Conservation (phyloP, 2,329 filamentous ascomycete genomes). For the Xylariaceae sp. region DNA sequence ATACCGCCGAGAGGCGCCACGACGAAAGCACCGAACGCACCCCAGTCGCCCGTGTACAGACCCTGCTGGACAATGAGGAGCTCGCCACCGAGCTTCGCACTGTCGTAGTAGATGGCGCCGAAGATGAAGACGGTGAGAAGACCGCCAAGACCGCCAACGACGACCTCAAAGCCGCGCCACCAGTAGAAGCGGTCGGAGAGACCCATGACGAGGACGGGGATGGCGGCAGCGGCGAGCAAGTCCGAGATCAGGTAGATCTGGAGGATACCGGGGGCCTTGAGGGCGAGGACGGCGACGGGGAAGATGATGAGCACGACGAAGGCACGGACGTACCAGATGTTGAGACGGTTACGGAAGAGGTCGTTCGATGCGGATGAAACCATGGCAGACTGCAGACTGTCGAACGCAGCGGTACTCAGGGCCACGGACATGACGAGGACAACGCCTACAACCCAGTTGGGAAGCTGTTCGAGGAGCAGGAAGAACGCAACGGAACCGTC, state of each 20-base stretch:
- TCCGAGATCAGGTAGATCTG: slow-evolving; percentile 82
- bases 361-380: slow-evolving; percentile 81
- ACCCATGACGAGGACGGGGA: slow-evolving; percentile 71
- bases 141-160: slow-evolving; percentile 71
- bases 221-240: slow-evolving; percentile 68
- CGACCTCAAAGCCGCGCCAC: slow-evolving; percentile 76
- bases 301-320: slow-evolving; percentile 68
- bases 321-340: slow-evolving; percentile 66
- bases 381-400: slow-evolving; percentile 77
- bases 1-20: slow-evolving; percentile 71
- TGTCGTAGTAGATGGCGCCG: slow-evolving; percentile 70
- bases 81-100: slow-evolving; percentile 56
- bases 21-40: slow-evolving; percentile 75
- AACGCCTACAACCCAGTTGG: slow-evolving; percentile 75
- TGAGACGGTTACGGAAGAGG: slow-evolving; percentile 74
- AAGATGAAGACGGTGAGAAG: slow-evolving; percentile 78
- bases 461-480: slow-evolving; percentile 64
- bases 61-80: slow-evolving; percentile 69
- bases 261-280: slow-evolving; percentile 67
- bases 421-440: slow-evolving; percentile 75
- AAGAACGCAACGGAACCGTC: slow-evolving; percentile 70
- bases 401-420: slow-evolving; percentile 72
- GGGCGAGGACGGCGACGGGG: slow-evolving; percentile 66
- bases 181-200: slow-evolving; percentile 61
- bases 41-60: slow-evolving; percentile 74